Base-by-base conservation (phyloP, 768 basidiomycete genomes). In the Phlebiopsis flavidoalba region DNA sequence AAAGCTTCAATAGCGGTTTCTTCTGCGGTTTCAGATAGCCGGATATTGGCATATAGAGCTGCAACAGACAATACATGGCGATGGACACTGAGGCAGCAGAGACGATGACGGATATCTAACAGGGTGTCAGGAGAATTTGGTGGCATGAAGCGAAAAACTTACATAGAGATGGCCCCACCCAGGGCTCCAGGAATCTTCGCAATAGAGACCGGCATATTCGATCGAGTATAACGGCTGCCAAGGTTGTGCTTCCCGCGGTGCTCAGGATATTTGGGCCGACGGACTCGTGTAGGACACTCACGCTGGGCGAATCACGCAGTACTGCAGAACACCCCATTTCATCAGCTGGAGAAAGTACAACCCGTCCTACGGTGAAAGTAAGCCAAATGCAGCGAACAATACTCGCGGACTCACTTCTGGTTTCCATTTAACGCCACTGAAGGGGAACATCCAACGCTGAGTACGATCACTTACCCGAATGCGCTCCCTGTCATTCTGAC, bases 321-420 rank as follows among this genome's bases (percentile, higher is more conserved):
- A 90, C 69, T 90, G 89, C 36, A 89, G 74, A 14, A 91, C 82
- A 4, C 83, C 84, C 85, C 87, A 89, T 69, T 90, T 90, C 84
- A 87, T 86, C 50, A 88, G 69, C 67, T 88, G 86, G 48, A 89
- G 72, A 66, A 88, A 89, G 65, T 85, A 84, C 24, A 89, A 71
- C 0, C 87, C 87, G 65, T 86, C 83, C 82, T 86, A 58, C 8
- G 40, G 17, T 12, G 11, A 12, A 43, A 43, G 40, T 12, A 17
- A 17, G 40, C 12, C 3, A 31, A 46, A 49, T 8, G 50, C 24
- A 8, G 35, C 26, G 62, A 53, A 68, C 57, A 58, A 63, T 43
- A 2, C 24, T n/a, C 1, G n/a, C 2, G 52, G 12, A 67, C 75
- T 33, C 61, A 86, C 86, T 67, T 71, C 77, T 0, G 88, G 88